These are phyloP conservation scores for Neolentinus lepideus DNA, from an alignment of 1,284 basidiomycete genomes.

Conservation along the genomic window DNA sequence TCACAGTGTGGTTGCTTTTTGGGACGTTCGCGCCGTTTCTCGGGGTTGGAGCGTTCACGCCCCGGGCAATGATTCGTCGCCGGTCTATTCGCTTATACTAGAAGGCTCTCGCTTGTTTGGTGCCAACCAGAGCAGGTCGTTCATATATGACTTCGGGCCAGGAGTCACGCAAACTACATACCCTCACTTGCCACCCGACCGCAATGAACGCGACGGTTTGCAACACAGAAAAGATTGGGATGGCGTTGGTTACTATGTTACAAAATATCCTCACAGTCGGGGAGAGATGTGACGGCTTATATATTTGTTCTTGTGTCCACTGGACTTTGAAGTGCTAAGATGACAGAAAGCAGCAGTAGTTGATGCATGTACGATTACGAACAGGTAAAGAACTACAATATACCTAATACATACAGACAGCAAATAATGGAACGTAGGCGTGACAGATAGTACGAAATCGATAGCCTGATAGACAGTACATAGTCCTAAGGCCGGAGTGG, in stretches of 20 bases:
- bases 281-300: constrained; percentile 1
- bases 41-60: constrained; percentile 69
- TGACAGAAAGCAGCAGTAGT: not conserved
- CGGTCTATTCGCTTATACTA: constrained; percentile 62
- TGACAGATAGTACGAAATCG: not conserved
- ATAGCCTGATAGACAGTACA: not conserved
- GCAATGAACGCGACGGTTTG: constrained; percentile 29
- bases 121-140: constrained; percentile 63
- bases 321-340: not conserved
- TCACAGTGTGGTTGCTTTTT: constrained; percentile 69
- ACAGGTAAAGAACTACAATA: not conserved
- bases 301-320: not conserved
- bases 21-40: constrained; percentile 58
- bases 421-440: not conserved
- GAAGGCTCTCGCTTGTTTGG: constrained; percentile 73
- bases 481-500: not conserved
- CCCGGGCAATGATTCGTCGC: constrained; percentile 66
- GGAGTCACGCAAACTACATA: constrained; percentile 50
- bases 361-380: not conserved
- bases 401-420: not conserved
- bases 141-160: constrained; percentile 71
- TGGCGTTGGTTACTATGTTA: constrained; percentile 39
- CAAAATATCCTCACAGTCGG: constrained; percentile 36
- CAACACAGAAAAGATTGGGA: constrained; percentile 30
- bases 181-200: constrained; percentile 33